These are phyloP conservation scores for Colletotrichum sidae DNA, from an alignment of 2,329 filamentous ascomycete species.

Conservation along the genomic window DNA sequence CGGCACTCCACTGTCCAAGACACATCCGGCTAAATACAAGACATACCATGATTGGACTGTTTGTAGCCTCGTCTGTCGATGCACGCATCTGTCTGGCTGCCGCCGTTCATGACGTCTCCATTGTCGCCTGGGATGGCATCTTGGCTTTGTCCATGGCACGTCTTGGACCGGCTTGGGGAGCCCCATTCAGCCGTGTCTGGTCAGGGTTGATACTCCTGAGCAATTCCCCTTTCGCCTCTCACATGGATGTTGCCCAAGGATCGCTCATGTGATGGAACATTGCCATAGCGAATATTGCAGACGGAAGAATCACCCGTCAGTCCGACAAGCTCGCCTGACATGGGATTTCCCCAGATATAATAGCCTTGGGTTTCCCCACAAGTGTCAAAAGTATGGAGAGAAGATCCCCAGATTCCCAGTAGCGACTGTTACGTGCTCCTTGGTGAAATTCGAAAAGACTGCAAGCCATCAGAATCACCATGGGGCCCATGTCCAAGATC, in stretches of 20 bases:
- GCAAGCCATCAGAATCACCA: not conserved
- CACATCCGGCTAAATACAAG: conserved; percentile 9
- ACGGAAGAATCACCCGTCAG: conserved; percentile 13
- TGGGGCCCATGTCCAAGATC: conserved; percentile 19
- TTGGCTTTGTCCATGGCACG: conserved; percentile 3
- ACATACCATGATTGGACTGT: not conserved
- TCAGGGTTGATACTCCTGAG: not conserved
- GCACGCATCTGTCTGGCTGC: conserved; percentile 22
- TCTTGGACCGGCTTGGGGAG: conserved; percentile 12
- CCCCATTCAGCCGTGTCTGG: not conserved
- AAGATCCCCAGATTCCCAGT: not conserved
- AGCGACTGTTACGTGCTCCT: not conserved
- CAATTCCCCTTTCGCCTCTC: not conserved
- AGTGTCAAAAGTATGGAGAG: not conserved
- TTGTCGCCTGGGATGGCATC: not conserved
- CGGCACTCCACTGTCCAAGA: conserved; percentile 29
- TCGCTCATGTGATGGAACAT: not conserved
- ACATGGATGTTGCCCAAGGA: not conserved
- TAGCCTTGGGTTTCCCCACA: conserved; percentile 14
- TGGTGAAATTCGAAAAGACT: not conserved
- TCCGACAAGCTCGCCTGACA: not conserved
- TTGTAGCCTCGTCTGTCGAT: not conserved
- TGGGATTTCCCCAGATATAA: conserved; percentile 11
- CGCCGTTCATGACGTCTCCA: not conserved
- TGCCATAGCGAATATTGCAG: not conserved